A percentile compares a stretch with the other conserved stretches of the same genome.
Evolutionary conservation across 2,329 filamentous ascomycete species (phyloP).

Genomic region (Trichoderma hamatum): DNA sequence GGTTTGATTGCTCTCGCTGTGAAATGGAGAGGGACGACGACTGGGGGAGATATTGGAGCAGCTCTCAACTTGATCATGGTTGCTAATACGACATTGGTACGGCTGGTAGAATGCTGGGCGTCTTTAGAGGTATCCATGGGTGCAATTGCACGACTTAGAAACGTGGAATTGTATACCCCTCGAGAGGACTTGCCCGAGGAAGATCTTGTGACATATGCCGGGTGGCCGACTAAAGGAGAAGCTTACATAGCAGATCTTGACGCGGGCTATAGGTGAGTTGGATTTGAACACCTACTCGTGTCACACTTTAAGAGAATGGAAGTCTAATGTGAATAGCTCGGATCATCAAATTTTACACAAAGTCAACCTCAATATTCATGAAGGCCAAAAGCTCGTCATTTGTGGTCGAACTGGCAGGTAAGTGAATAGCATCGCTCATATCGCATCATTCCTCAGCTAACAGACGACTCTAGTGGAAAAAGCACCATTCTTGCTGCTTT

Average conservation of each 20-base stretch:
- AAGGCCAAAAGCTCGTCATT: conserved; percentile 32
- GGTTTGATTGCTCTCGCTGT: conserved; percentile 45
- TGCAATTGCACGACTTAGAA: conserved; percentile 31
- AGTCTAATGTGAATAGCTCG: neutral
- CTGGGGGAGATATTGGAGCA: conserved; percentile 31
- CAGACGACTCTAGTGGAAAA: conserved; percentile 33
- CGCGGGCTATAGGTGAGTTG: conserved; percentile 31
- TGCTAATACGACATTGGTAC: conserved; percentile 32
- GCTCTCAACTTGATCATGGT: conserved; percentile 35
- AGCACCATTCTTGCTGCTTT: conserved; percentile 32
- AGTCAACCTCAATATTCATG: conserved; percentile 28
- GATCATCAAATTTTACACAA: conserved; percentile 29
- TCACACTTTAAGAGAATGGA: neutral
- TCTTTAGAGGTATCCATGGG: conserved; percentile 34
- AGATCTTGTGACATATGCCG: conserved; percentile 7
- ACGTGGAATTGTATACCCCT: conserved; percentile 29
- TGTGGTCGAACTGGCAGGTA: conserved; percentile 36
- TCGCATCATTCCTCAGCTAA: neutral
- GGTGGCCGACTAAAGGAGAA: conserved; percentile 32
- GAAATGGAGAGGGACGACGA: conserved; percentile 22
- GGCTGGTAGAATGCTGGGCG: conserved; percentile 32
- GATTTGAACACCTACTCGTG: neutral
- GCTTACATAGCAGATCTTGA: conserved; percentile 28
- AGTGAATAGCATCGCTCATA: neutral
- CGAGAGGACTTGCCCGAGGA: conserved; percentile 28